phyloP scores from a whole-genome alignment of 371 early-diverging fungal species.

The Mortierella sp. region DNA sequence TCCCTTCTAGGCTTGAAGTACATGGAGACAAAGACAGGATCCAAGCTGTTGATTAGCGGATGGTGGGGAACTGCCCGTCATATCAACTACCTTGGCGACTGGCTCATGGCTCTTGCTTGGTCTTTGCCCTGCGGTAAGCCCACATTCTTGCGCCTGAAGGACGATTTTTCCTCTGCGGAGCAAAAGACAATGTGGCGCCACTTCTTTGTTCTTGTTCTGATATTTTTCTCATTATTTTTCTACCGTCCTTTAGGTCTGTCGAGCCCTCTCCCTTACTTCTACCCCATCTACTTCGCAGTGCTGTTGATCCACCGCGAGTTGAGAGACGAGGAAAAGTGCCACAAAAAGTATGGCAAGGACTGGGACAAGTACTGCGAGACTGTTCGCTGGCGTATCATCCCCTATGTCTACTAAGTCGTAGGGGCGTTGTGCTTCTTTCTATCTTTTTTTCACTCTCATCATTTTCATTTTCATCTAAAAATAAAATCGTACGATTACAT shows the following conservation, averaged over 20 bases:
- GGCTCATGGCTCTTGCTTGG: constrained; percentile 91
- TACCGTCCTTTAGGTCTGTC: constrained; percentile 67
- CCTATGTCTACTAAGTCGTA: constrained; percentile 59
- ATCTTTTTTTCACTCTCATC: no score
- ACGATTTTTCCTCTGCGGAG: neutral
- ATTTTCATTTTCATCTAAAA: neutral
- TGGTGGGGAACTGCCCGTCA: constrained; percentile 97
- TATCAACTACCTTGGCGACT: constrained; percentile 94
- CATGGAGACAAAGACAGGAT: constrained; percentile 86
- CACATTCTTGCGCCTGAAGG: neutral
- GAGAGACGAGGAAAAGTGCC: constrained; percentile 92
- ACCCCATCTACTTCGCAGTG: constrained; percentile 90
- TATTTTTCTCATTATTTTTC: neutral
- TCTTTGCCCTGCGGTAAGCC: constrained; percentile 77
- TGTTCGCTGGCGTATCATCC: constrained; percentile 91
- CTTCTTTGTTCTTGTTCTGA: neutral
- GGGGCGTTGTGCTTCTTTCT: neutral
- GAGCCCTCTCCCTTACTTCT: constrained; percentile 92
- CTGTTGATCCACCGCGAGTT: constrained; percentile 89
- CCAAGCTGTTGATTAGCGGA: constrained; percentile 85
- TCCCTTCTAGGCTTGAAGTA: constrained; percentile 76
- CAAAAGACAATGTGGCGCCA: neutral
- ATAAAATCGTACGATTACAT: neutral
- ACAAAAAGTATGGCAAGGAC: constrained; percentile 91
- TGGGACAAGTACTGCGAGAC: constrained; percentile 92